Evolutionary conservation across 1,139 yeast species (phyloP).

Genomic region (Pichia sp.): DNA sequence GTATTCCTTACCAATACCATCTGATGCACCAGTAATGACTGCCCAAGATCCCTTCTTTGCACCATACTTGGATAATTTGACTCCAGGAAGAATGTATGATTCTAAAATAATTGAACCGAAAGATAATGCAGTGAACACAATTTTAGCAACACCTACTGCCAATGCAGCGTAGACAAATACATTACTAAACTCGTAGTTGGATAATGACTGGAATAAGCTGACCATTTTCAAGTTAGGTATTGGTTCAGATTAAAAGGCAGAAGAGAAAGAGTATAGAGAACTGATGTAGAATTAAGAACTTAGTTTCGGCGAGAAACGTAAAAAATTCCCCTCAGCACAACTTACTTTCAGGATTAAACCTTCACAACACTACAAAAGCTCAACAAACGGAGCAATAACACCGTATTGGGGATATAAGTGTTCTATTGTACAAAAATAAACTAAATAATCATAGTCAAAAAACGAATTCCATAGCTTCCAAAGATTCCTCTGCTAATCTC

Average conservation of each 20-base stretch:
- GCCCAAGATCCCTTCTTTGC: constrained; percentile 68
- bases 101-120: constrained; percentile 43
- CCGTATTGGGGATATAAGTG: too few relatives aligned
- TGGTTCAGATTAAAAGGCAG: neutral
- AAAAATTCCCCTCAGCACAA: too few relatives aligned
- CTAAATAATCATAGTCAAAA: constrained; percentile 9
- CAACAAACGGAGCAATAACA: too few relatives aligned
- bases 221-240: neutral
- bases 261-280: neutral
- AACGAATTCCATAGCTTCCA: constrained; percentile 25
- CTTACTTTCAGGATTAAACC: too few relatives aligned
- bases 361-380: neutral
- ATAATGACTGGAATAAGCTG: neutral
- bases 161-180: constrained; percentile 32
- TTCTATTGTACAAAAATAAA: neutral
- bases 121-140: constrained; percentile 36
- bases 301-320: too few relatives aligned
- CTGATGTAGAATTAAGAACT: too few relatives aligned
- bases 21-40: constrained; percentile 93
- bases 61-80: constrained; percentile 65
- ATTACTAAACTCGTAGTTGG: constrained; percentile 15
- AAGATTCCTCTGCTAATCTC: constrained; percentile 25
- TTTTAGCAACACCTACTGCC: constrained; percentile 45
- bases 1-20: constrained; percentile 93
- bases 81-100: constrained; percentile 57